Percentiles rank a stretch among this genome's conserved stretches.
Evolutionary conservation across 345 rosid species (phyloP).

Genomic region (Boechera divaricarpa): DNA sequence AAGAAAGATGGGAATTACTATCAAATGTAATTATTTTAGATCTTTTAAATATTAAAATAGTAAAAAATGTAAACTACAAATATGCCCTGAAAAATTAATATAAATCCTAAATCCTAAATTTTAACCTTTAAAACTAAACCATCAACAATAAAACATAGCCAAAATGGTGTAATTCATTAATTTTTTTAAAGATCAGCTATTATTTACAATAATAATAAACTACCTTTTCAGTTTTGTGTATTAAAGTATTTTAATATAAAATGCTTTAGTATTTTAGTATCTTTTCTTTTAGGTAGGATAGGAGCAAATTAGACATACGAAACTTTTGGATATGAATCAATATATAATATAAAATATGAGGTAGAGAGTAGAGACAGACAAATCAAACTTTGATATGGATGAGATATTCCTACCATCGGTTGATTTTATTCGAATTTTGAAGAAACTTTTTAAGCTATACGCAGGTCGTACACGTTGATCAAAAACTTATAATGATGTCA

Average conservation of each 20-base stretch:
- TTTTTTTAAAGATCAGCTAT: not conserved
- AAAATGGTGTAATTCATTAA: not conserved
- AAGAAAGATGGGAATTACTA: not conserved
- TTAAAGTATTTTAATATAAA: not conserved
- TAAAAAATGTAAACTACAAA: not conserved
- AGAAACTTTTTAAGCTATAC: slow-evolving; percentile 9
- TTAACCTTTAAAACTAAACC: not conserved
- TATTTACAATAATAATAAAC: not conserved
- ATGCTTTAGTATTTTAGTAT: too few relatives aligned
- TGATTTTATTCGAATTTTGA: slow-evolving; percentile 29
- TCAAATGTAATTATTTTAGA: not conserved
- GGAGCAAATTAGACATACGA: slow-evolving; percentile 17
- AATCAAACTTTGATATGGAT: slow-evolving; percentile 1
- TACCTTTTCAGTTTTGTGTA: not conserved
- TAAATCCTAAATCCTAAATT: not conserved
- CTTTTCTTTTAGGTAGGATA: not conserved
- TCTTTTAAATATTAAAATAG: not conserved
- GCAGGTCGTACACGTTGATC: slow-evolving; percentile 18
- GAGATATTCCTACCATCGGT: slow-evolving; percentile 25
- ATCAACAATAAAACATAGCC: not conserved
- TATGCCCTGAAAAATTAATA: not conserved
- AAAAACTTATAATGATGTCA: slow-evolving; percentile 10
- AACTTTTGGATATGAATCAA: slow-evolving; percentile 13
- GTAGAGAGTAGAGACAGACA: slow-evolving; percentile 19
- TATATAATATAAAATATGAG: slow-evolving; percentile 9